Evolutionary conservation across 2,329 filamentous ascomycete genomes (phyloP).

Genomic region (Curvularia verruculosa): DNA sequence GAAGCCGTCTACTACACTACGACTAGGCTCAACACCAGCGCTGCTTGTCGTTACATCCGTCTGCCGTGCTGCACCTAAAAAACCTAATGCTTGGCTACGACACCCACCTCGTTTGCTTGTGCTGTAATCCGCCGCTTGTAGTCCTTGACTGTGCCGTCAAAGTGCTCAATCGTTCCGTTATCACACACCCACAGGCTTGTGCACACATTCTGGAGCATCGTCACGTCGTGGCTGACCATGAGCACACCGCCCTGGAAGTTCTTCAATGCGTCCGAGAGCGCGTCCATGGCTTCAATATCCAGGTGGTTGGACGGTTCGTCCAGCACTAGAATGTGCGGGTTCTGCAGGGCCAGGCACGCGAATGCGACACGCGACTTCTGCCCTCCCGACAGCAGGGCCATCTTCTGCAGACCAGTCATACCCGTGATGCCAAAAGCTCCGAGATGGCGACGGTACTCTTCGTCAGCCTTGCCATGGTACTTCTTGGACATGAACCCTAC

Average conservation of each 20-base stretch:
- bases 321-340: constrained; percentile 95
- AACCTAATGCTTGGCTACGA: constrained; percentile 66
- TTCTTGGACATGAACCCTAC: constrained; percentile 95
- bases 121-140: constrained; percentile 97
- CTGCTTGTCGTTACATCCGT: background rate
- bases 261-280: constrained; percentile 79
- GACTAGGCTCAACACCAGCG: background rate
- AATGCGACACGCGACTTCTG: constrained; percentile 99
- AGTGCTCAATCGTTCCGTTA: constrained; percentile 91
- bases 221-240: constrained; percentile 99
- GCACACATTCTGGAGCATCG: constrained; percentile 96
- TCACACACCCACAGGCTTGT: constrained; percentile 97
- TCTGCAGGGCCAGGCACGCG: constrained; percentile 89
- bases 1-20: background rate
- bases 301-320: constrained; percentile 99
- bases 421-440: constrained; percentile 87
- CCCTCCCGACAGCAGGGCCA: constrained; percentile 91
- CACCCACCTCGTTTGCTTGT: constrained; percentile 86
- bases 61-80: background rate
- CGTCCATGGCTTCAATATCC: constrained; percentile 99
- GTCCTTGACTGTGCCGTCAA: constrained; percentile 89
- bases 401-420: constrained; percentile 95
- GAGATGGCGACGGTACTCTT: constrained; percentile 94
- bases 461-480: constrained; percentile 89
- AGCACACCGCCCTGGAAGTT: constrained; percentile 93